Conservation (phyloP, 2,329 filamentous ascomycete species). For the Fusarium sp. region DNA sequence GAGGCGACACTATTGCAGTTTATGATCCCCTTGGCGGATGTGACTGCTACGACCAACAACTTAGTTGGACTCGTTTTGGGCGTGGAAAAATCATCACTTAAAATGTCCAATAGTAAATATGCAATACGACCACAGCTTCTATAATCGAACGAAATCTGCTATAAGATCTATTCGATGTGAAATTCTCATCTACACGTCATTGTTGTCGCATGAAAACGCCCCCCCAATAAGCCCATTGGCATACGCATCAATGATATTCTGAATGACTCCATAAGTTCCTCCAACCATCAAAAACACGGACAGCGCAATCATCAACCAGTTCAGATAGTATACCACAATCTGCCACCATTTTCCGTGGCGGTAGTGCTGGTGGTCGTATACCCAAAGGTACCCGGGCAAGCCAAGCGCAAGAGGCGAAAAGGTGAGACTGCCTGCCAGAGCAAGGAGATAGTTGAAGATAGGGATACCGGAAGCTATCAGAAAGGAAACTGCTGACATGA, state of each 20-base stretch:
- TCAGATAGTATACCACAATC: conserved; percentile 17
- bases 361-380: conserved; percentile 32
- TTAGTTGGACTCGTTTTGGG: no score
- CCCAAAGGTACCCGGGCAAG: conserved; percentile 48
- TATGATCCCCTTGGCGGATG: neutral
- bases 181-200: conserved; percentile 11
- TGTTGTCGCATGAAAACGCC: conserved; percentile 25
- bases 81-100: neutral
- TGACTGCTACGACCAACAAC: neutral
- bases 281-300: conserved; percentile 23
- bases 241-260: conserved; percentile 30
- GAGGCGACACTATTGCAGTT: accelerated
- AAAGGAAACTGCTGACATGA: conserved; percentile 37
- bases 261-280: conserved; percentile 26
- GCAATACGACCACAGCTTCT: neutral
- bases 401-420: conserved; percentile 51
- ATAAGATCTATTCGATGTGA: neutral
- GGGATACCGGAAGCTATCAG: conserved; percentile 46
- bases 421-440: conserved; percentile 50
- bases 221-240: conserved; percentile 21
- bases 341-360: conserved; percentile 19
- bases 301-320: conserved; percentile 22
- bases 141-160: neutral
- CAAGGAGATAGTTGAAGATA: conserved; percentile 53
- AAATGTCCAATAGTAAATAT: neutral